Evolutionary conservation across 805 yeast genomes (phyloP).

Genomic region (Candida odintsovae): DNA sequence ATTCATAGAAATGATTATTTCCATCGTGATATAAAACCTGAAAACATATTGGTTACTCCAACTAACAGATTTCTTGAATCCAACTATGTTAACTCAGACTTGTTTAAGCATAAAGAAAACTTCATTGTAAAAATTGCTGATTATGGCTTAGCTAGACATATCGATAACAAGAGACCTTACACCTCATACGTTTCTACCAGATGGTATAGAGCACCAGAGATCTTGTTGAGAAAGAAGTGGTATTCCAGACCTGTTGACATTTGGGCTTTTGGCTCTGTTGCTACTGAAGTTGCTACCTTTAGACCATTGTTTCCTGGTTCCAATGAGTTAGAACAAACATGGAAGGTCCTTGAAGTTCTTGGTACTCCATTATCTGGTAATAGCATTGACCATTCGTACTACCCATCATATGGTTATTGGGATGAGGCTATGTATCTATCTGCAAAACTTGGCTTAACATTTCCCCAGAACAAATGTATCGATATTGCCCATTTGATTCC

Average conservation of each 20-base stretch:
- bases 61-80: conserved; percentile 45
- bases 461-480: conserved; percentile 50
- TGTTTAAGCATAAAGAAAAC: conserved; percentile 25
- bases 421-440: conserved; percentile 52
- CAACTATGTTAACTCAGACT: conserved; percentile 18
- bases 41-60: conserved; percentile 72
- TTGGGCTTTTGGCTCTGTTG: conserved; percentile 85
- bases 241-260: conserved; percentile 71
- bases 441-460: conserved; percentile 43
- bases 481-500: conserved; percentile 40
- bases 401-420: conserved; percentile 72
- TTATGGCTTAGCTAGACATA: conserved; percentile 69
- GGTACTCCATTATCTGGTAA: conserved; percentile 59
- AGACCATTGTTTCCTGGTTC: conserved; percentile 81
- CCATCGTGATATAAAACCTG: conserved; percentile 94
- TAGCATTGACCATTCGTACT: conserved; percentile 18
- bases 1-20: conserved; percentile 65
- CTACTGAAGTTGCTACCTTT: conserved; percentile 65
- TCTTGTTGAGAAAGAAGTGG: conserved; percentile 53
- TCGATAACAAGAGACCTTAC: conserved; percentile 46
- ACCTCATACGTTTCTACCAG: conserved; percentile 79
- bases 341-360: conserved; percentile 57
- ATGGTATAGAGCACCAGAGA: conserved; percentile 86
- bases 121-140: conserved; percentile 74
- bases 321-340: conserved; percentile 72